Conservation (phyloP, 345 rosid genomes). For the Aquilaria yunnanensis region DNA sequence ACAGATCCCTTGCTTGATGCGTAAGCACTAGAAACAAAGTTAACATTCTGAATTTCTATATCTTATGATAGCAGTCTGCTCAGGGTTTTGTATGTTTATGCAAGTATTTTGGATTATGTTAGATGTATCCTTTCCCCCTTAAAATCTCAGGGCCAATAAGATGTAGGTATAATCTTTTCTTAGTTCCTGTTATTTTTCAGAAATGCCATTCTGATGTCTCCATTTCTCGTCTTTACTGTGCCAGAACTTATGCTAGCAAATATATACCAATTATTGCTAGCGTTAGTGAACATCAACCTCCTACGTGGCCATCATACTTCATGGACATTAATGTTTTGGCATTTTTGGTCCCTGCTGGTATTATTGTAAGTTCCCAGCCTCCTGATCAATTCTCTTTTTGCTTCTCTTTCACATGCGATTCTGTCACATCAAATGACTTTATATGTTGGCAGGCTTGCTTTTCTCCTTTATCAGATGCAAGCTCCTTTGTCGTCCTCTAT, state of each 20-base stretch:
- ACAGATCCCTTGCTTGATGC: too few relatives aligned
- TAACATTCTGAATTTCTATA: too few relatives aligned
- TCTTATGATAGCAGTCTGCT: too few relatives aligned
- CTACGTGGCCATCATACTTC: conserved; percentile 99
- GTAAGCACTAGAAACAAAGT: too few relatives aligned
- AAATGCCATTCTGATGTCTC: neutral
- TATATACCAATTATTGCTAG: conserved; percentile 99
- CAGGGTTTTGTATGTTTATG: too few relatives aligned
- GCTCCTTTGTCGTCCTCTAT: conserved; percentile 86
- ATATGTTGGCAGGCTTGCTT: conserved; percentile 84
- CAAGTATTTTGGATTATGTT: too few relatives aligned
- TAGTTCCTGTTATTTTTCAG: neutral
- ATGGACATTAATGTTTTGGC: conserved; percentile 99
- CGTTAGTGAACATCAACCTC: conserved; percentile 99
- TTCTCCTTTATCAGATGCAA: conserved; percentile 93
- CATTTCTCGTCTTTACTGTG: conserved; percentile 14
- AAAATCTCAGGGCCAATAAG: too few relatives aligned
- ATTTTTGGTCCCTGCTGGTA: conserved; percentile 99
- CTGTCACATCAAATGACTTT: conserved; percentile 11
- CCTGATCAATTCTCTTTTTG: conserved; percentile 4
- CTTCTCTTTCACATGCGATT: neutral
- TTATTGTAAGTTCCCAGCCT: conserved; percentile 58
- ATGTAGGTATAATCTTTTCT: too few relatives aligned
- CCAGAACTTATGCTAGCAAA: conserved; percentile 97
- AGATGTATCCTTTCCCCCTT: too few relatives aligned